Percentiles rank a stretch among this genome's conserved stretches.
Conservation (phyloP, 371 early-diverging fungal species). For the Lichtheimia ornata region DNA sequence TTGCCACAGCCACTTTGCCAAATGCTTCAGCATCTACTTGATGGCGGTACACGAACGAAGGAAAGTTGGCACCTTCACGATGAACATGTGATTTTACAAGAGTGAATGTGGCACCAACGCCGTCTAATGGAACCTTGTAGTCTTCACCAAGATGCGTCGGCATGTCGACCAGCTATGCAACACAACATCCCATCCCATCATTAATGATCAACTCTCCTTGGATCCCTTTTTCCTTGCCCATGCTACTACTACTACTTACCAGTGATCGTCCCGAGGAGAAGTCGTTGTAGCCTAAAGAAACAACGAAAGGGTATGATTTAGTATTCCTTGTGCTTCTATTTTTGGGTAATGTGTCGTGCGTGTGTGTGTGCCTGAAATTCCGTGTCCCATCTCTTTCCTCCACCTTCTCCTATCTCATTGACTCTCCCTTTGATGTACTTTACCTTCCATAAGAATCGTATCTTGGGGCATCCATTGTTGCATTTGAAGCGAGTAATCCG, state of each 20-base stretch:
- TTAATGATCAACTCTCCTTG: no score
- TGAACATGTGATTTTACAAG: constrained; percentile 58
- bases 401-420: no score
- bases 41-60: constrained; percentile 53
- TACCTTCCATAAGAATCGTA: constrained; percentile 41
- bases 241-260: constrained; percentile 12
- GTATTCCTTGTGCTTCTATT: neutral
- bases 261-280: constrained; percentile 11
- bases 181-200: neutral
- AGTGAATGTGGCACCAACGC: constrained; percentile 58
- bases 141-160: constrained; percentile 27
- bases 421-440: neutral
- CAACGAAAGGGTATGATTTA: neutral
- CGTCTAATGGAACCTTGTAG: constrained; percentile 58
- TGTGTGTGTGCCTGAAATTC: no score
- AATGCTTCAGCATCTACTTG: constrained; percentile 68
- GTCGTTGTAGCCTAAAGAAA: constrained; percentile 8
- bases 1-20: constrained; percentile 58
- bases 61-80: constrained; percentile 59
- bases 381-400: no score
- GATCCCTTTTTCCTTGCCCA: no score
- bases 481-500: constrained; percentile 46
- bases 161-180: constrained; percentile 48
- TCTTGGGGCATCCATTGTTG: constrained; percentile 43
- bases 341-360: neutral